Conservation (phyloP, 352 stramenopile species). For the Phytophthora boehmeriae region DNA sequence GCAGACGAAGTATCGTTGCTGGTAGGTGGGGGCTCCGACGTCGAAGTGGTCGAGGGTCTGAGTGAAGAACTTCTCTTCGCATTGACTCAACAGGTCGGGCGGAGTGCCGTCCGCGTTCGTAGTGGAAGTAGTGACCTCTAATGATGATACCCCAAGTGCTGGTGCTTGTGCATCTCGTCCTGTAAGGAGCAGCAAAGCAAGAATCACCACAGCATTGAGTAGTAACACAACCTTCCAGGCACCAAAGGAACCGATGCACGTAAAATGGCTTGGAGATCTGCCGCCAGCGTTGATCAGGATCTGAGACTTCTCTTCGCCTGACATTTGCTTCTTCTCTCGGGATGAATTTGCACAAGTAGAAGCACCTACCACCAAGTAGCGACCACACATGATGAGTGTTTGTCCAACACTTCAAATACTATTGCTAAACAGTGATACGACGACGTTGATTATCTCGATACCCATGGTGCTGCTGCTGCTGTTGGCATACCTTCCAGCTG, state of each 20-base stretch:
- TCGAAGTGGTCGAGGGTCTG: slow-evolving; percentile 84
- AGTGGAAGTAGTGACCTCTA: slow-evolving; percentile 64
- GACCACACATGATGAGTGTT: neutral
- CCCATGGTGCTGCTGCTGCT: slow-evolving; percentile 4
- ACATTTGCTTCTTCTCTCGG: slow-evolving; percentile 6
- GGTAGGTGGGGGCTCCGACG: slow-evolving; percentile 59
- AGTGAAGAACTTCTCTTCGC: slow-evolving; percentile 73
- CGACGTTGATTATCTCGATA: too few species aligned
- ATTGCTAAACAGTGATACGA: slow-evolving; percentile 1
- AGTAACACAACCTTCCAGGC: neutral
- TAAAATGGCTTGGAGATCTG: neutral
- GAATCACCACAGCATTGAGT: neutral
- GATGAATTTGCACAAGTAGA: slow-evolving; percentile 13
- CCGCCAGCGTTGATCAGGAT: slow-evolving; percentile 4
- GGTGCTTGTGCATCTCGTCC: neutral
- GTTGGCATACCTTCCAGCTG: slow-evolving; percentile 9
- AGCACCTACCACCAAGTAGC: neutral
- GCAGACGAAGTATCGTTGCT: slow-evolving; percentile 92
- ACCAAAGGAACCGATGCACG: neutral
- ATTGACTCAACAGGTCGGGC: slow-evolving; percentile 55
- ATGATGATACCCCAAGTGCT: neutral
- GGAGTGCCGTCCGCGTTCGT: slow-evolving; percentile 52
- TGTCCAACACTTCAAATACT: neutral
- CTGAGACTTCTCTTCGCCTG: slow-evolving; percentile 9
- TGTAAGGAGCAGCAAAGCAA: neutral